Conservation (phyloP, 345 rosid genomes). For the Acer campestre region DNA sequence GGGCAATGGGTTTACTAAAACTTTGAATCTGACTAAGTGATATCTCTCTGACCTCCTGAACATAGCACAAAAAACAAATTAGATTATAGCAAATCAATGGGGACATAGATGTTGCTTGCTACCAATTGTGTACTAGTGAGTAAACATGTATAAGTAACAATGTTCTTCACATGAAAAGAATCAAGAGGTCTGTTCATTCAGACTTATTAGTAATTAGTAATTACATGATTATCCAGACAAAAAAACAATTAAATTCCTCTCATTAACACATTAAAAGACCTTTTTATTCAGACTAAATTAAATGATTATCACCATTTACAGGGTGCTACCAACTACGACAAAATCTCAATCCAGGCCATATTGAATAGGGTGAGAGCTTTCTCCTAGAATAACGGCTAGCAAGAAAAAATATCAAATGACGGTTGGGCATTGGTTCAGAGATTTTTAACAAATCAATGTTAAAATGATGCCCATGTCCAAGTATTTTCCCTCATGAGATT, state of each 20-base stretch:
- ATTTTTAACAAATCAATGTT: background rate
- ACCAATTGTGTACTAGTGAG: background rate
- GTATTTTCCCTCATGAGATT: background rate
- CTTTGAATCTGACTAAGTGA: conserved; percentile 55
- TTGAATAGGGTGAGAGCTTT: background rate
- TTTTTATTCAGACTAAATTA: background rate
- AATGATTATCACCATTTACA: background rate
- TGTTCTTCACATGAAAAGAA: background rate
- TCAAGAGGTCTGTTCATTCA: background rate
- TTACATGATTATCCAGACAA: background rate
- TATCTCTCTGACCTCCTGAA: conserved; percentile 86
- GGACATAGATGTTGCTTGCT: background rate
- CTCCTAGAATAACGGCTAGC: background rate
- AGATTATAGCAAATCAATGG: conserved; percentile 21
- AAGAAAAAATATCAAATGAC: background rate
- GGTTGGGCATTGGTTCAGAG: background rate
- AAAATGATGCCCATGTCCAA: background rate
- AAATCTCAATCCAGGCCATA: background rate
- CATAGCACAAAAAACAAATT: conserved; percentile 25
- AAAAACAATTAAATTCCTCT: background rate
- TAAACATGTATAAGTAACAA: conserved; percentile 12
- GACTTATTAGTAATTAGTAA: background rate
- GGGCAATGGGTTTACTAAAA: conserved; percentile 62
- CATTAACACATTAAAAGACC: background rate
- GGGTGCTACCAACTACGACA: background rate